phyloP scores from a whole-genome alignment of 768 basidiomycete genomes.

The Suillus luteus region DNA sequence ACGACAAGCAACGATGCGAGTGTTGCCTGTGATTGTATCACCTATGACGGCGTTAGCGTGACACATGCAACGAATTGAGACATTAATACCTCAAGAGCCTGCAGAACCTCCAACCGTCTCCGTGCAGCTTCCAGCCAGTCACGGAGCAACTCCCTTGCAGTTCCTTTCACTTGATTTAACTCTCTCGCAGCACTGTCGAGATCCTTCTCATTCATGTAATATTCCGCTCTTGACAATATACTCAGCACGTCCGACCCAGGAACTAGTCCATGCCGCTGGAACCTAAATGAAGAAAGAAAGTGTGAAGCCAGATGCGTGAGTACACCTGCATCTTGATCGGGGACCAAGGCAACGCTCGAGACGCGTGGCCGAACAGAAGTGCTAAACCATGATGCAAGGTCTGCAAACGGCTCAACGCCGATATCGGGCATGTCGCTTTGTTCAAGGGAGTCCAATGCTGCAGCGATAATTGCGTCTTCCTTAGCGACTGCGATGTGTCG shows the following conservation, averaged over 20 bases:
- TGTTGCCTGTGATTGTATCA: constrained; percentile 83
- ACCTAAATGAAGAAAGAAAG: constrained; percentile 71
- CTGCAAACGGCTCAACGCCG: constrained; percentile 85
- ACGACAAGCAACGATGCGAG: constrained; percentile 77
- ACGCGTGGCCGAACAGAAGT: constrained; percentile 82
- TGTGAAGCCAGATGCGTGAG: constrained; percentile 85
- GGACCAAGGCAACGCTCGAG: constrained; percentile 88
- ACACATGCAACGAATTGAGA: not conserved
- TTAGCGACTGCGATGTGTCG: constrained; percentile 70
- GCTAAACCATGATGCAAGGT: constrained; percentile 90
- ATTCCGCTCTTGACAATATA: constrained; percentile 85
- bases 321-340: constrained; percentile 86
- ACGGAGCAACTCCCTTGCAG: constrained; percentile 66
- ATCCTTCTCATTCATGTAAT: constrained; percentile 89
- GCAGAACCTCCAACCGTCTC: constrained; percentile 84
- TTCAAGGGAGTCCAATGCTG: constrained; percentile 72
- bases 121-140: constrained; percentile 95
- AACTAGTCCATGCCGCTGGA: constrained; percentile 71
- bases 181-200: constrained; percentile 82
- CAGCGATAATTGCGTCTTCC: constrained; percentile 66
- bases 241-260: constrained; percentile 84
- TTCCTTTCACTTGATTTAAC: constrained; percentile 86
- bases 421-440: constrained; percentile 72
- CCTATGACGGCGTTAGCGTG: constrained; percentile 43
- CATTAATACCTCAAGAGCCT: constrained; percentile 75